Conservation (phyloP, 441 rosid species). For the Melastoma candidum region DNA sequence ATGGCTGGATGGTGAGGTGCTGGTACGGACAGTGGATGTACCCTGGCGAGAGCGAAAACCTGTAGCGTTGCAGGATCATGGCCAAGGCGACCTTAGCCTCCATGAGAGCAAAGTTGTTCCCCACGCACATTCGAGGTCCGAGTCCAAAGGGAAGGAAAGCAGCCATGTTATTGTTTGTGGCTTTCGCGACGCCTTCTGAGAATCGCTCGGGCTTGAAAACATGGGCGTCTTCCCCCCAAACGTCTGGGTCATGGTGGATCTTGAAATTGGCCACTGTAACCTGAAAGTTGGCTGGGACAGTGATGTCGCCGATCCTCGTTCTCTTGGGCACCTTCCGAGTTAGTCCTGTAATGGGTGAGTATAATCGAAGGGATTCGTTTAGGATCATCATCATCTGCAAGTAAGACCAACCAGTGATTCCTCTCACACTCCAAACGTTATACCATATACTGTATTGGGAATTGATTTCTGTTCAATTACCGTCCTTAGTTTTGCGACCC, state of each 20-base stretch:
- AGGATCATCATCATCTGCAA: not conserved
- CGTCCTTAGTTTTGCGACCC: not conserved
- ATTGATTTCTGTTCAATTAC: not conserved
- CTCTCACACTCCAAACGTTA: not conserved
- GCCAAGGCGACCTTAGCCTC: not conserved
- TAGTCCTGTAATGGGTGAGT: not conserved
- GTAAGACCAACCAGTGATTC: not conserved
- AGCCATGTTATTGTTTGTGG: not conserved
- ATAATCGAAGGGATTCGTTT: not conserved
- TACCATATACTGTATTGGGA: not conserved
- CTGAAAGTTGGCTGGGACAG: not conserved
- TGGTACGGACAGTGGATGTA: slow-evolving; percentile 3
- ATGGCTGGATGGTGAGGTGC: not conserved
- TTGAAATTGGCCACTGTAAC: not conserved
- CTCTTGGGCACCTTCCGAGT: not conserved
- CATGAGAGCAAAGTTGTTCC: not conserved
- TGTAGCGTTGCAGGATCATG: not conserved
- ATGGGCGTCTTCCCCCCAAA: too few relatives aligned
- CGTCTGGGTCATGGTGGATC: not conserved
- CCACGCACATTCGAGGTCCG: not conserved
- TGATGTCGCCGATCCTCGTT: not conserved
- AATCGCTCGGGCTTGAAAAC: too few relatives aligned
- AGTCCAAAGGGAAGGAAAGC: not conserved
- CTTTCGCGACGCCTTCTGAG: too few relatives aligned
- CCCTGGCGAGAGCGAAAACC: not conserved